Evolutionary conservation across 106 monocot genomes (phyloP), one percentile per base, ranked within the genome.

Genomic region (Iris macrosiphon): DNA sequence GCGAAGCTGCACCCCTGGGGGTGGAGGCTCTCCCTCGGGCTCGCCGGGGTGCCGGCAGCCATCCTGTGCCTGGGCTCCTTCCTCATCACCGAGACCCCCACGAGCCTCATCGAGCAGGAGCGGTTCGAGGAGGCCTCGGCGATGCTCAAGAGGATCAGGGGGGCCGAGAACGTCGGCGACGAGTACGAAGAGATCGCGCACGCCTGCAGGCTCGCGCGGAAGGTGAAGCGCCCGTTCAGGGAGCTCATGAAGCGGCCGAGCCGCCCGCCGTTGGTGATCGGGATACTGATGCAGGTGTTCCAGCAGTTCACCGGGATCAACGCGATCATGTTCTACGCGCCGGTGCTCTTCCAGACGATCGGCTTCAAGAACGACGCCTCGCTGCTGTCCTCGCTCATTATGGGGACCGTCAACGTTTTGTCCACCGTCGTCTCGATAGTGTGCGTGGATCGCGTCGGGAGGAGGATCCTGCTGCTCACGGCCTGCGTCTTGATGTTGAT

Each of bases 291-390:
- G 47, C 75, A 68, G 17, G 63, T 64, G 8, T 76, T 76, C 42
- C 75, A 76, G 59, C 64, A 76, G 45, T 52, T 69, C 17, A 59
- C 69, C 0, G 69, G 75, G 31, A 69, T 69, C 57, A 76, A 76
- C 18, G 63, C 69, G 3, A 60, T 76, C 19, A 56, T 76, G 28
- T 76, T 76, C 45, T 76, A 76, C 13, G 63, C 75, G 12, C 75
- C 75, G 1, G 75, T 76, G 27, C 51, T 76, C 13, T 76, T 76
- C 45, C 75, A 76, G 60, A 73, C 52, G 31, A 15, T 66, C 49
- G 65, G 73, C 4, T 65, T 65, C 23, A 33, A 8, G 33, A 76
- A 22, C 52, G 38, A 76, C 3, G 64, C 56, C 0, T 76, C 76
- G n/a, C 19, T 76, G 35, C 37, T 71, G 11, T 76, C 76, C 4